Conservation (phyloP, 306 rosid species). For the Astragalus membranaceus region DNA sequence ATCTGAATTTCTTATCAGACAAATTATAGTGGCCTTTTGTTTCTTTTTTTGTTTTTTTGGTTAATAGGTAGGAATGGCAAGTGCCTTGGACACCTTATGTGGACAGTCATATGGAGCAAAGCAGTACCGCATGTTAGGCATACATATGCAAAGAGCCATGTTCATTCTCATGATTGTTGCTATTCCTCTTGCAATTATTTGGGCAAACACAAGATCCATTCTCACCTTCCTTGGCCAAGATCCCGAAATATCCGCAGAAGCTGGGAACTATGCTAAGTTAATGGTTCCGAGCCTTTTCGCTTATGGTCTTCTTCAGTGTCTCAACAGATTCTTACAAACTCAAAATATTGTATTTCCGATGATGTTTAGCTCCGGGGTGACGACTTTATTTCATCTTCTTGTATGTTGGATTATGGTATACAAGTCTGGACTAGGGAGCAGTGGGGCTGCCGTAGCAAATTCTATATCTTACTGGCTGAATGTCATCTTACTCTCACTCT, state of each 20-base stretch:
- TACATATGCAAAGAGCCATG: constrained; percentile 69
- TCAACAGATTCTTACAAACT: constrained; percentile 54
- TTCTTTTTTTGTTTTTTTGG: not conserved
- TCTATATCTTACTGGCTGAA: constrained; percentile 66
- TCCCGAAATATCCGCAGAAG: constrained; percentile 41
- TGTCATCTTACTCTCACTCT: constrained; percentile 40
- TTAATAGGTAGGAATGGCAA: constrained; percentile 59
- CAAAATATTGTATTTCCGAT: constrained; percentile 66
- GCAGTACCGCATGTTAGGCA: constrained; percentile 56
- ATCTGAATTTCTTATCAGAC: not conserved
- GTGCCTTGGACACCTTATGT: constrained; percentile 67
- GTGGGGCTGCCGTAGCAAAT: constrained; percentile 62
- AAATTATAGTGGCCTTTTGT: not conserved
- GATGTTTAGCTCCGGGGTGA: constrained; percentile 43
- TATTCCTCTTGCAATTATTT: constrained; percentile 46
- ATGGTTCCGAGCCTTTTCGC: constrained; percentile 53
- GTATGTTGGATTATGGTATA: constrained; percentile 54
- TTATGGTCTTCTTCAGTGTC: constrained; percentile 60
- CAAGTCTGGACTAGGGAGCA: constrained; percentile 53
- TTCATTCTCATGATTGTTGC: constrained; percentile 43
- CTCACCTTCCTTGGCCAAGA: constrained; percentile 60
- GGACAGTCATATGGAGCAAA: constrained; percentile 77
- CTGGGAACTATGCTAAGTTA: constrained; percentile 47
- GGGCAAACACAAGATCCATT: constrained; percentile 46
- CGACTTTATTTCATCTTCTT: constrained; percentile 41